phyloP scores from a whole-genome alignment of 2,329 filamentous ascomycete genomes.

The Colletotrichum sp. region DNA sequence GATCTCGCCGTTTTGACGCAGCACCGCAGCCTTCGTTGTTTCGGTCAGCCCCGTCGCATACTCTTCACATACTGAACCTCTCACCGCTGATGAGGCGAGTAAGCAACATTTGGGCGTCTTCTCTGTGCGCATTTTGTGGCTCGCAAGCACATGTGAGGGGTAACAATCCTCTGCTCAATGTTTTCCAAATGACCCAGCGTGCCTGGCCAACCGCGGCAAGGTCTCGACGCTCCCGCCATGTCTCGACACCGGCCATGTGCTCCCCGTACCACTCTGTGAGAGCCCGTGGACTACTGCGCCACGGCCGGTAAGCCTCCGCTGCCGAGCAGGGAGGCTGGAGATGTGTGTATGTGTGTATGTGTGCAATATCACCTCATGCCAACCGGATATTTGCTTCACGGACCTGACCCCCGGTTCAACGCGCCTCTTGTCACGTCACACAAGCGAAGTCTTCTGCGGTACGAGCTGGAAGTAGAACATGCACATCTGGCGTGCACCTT shows the following conservation, averaged over 20 bases:
- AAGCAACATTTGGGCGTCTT: not conserved
- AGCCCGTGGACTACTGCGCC: not conserved
- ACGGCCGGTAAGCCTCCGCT: not conserved
- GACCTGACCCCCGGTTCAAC: not conserved
- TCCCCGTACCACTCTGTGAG: not conserved
- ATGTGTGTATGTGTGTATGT: not conserved
- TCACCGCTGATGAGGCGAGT: not conserved
- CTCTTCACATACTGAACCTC: not conserved
- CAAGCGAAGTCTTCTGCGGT: not conserved
- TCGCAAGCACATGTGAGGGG: not conserved
- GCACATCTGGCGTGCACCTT: not conserved
- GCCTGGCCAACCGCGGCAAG: not conserved
- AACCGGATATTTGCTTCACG: not conserved
- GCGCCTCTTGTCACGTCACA: not conserved
- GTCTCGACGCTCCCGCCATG: not conserved
- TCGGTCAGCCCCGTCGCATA: not conserved
- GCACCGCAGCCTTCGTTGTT: not conserved
- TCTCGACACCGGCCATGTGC: not conserved
- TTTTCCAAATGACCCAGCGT: not conserved
- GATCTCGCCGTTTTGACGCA: not conserved
- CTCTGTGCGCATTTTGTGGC: not conserved
- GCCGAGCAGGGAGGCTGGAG: not conserved
- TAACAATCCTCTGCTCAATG: not conserved
- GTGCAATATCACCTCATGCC: conserved; percentile 5
- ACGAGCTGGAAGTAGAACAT: not conserved